phyloP scores from a whole-genome alignment of 2,329 filamentous ascomycete species.

The Cadophora sp. region DNA sequence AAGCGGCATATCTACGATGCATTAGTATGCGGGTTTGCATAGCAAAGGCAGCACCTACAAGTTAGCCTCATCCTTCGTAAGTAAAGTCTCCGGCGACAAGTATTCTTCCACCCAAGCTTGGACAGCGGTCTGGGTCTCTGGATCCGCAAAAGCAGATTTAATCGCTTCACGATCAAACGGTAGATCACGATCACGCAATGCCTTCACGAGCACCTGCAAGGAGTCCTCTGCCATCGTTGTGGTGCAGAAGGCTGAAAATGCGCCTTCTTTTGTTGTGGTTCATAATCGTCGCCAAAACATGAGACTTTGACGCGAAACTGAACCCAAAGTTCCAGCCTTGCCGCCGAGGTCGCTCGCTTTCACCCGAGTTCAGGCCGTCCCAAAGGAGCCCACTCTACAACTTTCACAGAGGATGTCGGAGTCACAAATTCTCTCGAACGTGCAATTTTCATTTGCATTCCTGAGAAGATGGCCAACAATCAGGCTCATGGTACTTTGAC shows the following conservation, averaged over 20 bases:
- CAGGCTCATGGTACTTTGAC: slow-evolving; percentile 14
- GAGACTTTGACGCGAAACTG: slow-evolving; percentile 15
- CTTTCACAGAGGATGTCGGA: slow-evolving; percentile 11
- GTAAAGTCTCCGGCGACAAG: slow-evolving; percentile 57
- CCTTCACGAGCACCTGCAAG: slow-evolving; percentile 36
- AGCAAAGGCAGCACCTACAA: slow-evolving; percentile 48
- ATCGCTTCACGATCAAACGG: slow-evolving; percentile 40
- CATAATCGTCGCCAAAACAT: slow-evolving; percentile 15
- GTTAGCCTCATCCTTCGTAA: slow-evolving; percentile 60
- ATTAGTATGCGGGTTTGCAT: slow-evolving; percentile 19
- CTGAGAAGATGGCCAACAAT: slow-evolving; percentile 29
- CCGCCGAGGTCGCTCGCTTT: slow-evolving; percentile 1
- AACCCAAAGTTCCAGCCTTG: not conserved
- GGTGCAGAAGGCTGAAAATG: slow-evolving; percentile 31
- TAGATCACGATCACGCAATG: slow-evolving; percentile 42
- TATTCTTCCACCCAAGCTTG: slow-evolving; percentile 57
- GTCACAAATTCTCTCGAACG: slow-evolving; percentile 19
- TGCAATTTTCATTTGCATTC: not conserved
- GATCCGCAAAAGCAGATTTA: slow-evolving; percentile 37
- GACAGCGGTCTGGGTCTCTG: slow-evolving; percentile 37
- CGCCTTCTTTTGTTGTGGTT: slow-evolving; percentile 28
- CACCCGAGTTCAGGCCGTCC: not conserved
- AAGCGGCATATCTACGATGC: slow-evolving; percentile 54
- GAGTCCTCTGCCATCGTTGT: slow-evolving; percentile 35
- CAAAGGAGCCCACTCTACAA: slow-evolving; percentile 16